These are phyloP conservation scores for Beauveria brongniartii DNA, from an alignment of 2,329 filamentous ascomycete genomes.

Conservation along the genomic window DNA sequence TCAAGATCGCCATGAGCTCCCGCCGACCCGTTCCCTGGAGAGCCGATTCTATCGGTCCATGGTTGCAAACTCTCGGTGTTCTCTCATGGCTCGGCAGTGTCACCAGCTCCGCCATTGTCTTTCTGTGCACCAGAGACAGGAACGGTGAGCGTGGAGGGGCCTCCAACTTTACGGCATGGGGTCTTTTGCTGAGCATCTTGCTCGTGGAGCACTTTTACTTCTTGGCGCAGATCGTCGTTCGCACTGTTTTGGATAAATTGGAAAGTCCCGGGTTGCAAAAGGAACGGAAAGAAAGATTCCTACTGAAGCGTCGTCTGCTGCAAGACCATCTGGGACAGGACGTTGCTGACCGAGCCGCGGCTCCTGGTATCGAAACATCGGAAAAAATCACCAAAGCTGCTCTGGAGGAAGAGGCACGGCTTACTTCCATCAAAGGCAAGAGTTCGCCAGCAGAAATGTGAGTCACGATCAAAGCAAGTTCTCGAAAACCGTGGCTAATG, in stretches of 20 bases:
- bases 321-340: constrained; percentile 60
- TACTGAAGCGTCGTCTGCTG: constrained; percentile 71
- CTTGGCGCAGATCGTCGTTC: constrained; percentile 63
- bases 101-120: constrained; percentile 80
- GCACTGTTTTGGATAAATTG: constrained; percentile 65
- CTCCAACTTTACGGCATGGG: constrained; percentile 68
- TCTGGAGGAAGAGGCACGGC: constrained; percentile 56
- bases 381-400: constrained; percentile 57
- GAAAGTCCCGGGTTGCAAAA: constrained; percentile 82
- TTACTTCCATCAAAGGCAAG: constrained; percentile 39
- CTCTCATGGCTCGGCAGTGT: constrained; percentile 90
- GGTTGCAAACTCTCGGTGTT: constrained; percentile 77
- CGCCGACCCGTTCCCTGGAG: constrained; percentile 84
- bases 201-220: constrained; percentile 87
- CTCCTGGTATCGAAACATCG: constrained; percentile 39
- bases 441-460: constrained; percentile 44
- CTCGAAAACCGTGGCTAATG: constrained; percentile 16
- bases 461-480: constrained; percentile 16
- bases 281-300: constrained; percentile 72
- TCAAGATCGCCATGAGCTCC: constrained; percentile 88
- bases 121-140: constrained; percentile 69
- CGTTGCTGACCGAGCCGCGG: constrained; percentile 39
- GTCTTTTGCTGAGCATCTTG: constrained; percentile 71
- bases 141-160: constrained; percentile 59
- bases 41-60: constrained; percentile 89